Percentiles rank a stretch among this genome's conserved stretches.
Conservation (phyloP, 345 rosid species). For the Dimocarpus longan region DNA sequence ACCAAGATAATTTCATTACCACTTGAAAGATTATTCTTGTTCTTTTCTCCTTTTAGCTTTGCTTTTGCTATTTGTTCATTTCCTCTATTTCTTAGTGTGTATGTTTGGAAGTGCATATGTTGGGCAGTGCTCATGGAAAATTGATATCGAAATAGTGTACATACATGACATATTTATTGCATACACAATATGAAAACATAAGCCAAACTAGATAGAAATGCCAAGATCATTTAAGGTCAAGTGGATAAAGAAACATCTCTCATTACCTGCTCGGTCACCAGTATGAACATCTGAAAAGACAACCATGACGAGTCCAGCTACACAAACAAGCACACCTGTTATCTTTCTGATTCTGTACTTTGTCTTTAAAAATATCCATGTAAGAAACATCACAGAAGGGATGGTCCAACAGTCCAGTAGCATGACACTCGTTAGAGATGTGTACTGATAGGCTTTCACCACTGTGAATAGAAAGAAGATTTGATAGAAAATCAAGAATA, state of each 20-base stretch:
- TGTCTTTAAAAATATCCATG: slow-evolving; percentile 74
- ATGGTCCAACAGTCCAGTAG: slow-evolving; percentile 95
- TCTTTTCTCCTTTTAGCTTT: not conserved
- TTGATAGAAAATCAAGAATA: slow-evolving; percentile 7
- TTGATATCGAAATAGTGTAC: not conserved
- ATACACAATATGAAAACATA: not conserved
- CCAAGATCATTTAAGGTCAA: slow-evolving; percentile 4
- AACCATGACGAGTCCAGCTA: slow-evolving; percentile 76
- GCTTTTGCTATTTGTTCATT: not conserved
- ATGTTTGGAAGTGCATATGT: not conserved
- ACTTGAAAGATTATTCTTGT: not conserved
- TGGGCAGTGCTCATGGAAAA: not conserved
- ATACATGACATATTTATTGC: not conserved
- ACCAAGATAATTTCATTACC: not conserved
- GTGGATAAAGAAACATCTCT: not conserved
- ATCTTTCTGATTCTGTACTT: slow-evolving; percentile 79
- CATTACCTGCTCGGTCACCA: slow-evolving; percentile 66
- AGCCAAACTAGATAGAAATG: not conserved
- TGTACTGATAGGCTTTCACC: slow-evolving; percentile 91
- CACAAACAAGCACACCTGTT: slow-evolving; percentile 74
- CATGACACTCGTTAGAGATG: slow-evolving; percentile 89
- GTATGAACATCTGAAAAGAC: slow-evolving; percentile 94
- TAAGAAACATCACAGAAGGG: slow-evolving; percentile 83
- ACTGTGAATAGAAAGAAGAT: slow-evolving; percentile 45
- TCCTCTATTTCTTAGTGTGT: not conserved